These are phyloP conservation scores for Escallonia rubra DNA, from an alignment of 129 eudicot species.

Conservation along the genomic window DNA sequence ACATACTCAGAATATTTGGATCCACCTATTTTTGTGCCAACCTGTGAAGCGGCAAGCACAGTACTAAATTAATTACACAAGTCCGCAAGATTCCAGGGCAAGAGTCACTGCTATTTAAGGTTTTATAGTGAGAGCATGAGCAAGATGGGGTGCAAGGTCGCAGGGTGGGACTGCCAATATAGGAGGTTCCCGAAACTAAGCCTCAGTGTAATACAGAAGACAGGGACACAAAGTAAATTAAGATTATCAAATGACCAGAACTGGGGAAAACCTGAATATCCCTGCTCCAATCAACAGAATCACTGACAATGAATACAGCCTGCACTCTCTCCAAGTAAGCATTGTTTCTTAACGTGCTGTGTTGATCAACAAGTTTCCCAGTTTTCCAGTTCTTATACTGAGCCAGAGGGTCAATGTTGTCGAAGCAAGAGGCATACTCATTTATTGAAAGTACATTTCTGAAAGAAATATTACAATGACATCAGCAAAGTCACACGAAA, in stretches of 20 bases:
- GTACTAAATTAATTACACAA: too few species aligned
- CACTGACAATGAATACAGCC: slow-evolving; percentile 64
- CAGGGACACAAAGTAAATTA: background rate
- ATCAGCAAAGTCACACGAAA: background rate
- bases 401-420: slow-evolving; percentile 61
- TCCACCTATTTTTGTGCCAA: too few species aligned
- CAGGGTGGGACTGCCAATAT: too few species aligned
- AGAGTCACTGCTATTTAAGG: too few species aligned
- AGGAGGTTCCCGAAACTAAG: too few species aligned
- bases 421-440: slow-evolving; percentile 54
- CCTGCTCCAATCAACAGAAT: slow-evolving; percentile 73
- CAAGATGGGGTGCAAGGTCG: too few species aligned
- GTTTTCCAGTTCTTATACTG: slow-evolving; percentile 43
- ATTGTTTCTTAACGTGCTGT: slow-evolving; percentile 16
- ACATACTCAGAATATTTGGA: too few species aligned
- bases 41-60: too few species aligned
- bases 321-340: slow-evolving; percentile 39
- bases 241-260: background rate
- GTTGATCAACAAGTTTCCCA: slow-evolving; percentile 8
- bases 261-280: slow-evolving; percentile 55
- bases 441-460: slow-evolving; percentile 61
- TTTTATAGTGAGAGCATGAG: too few species aligned
- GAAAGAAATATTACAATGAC: background rate
- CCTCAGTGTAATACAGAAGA: too few species aligned
- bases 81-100: too few species aligned